These are phyloP conservation scores for Ogataea ganodermae DNA, from an alignment of 805 yeast genomes.

Conservation along the genomic window DNA sequence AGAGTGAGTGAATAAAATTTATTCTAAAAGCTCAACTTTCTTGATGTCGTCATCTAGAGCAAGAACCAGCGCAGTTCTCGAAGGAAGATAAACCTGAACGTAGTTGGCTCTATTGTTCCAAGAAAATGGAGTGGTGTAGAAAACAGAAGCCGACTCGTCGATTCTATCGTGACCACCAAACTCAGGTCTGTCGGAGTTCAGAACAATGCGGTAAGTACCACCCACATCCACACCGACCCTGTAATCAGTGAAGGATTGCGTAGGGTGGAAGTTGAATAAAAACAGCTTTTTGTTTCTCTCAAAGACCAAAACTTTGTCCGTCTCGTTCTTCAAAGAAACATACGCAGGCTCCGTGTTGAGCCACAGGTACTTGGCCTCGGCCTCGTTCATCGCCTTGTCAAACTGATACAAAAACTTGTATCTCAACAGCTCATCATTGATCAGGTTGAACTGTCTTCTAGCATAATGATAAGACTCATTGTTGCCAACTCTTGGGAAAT, in stretches of 20 bases:
- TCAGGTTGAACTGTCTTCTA: constrained; percentile 88
- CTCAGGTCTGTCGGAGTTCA: constrained; percentile 69
- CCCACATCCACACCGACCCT: constrained; percentile 84
- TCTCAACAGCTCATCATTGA: constrained; percentile 76
- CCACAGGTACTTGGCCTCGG: constrained; percentile 74
- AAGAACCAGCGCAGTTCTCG: constrained; percentile 65
- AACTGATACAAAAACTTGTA: constrained; percentile 79
- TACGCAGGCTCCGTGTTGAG: constrained; percentile 72
- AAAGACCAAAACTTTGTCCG: constrained; percentile 84
- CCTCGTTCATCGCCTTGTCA: constrained; percentile 80
- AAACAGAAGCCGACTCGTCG: constrained; percentile 52
- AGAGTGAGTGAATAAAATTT: neutral
- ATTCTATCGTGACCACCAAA: constrained; percentile 85
- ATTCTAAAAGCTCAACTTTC: constrained; percentile 3
- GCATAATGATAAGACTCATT: constrained; percentile 90
- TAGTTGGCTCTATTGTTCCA: constrained; percentile 85
- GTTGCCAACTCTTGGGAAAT: constrained; percentile 91
- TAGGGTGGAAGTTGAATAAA: constrained; percentile 88
- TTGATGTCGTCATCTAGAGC: constrained; percentile 42
- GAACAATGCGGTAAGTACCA: constrained; percentile 73
- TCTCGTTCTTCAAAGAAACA: constrained; percentile 83
- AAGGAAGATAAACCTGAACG: constrained; percentile 80
- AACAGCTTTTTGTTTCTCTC: constrained; percentile 86
- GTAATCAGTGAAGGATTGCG: constrained; percentile 80
- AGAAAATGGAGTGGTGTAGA: constrained; percentile 66